These are phyloP conservation scores for Chenopodium suecicum DNA, from an alignment of 148 eudicot species.

Conservation along the genomic window DNA sequence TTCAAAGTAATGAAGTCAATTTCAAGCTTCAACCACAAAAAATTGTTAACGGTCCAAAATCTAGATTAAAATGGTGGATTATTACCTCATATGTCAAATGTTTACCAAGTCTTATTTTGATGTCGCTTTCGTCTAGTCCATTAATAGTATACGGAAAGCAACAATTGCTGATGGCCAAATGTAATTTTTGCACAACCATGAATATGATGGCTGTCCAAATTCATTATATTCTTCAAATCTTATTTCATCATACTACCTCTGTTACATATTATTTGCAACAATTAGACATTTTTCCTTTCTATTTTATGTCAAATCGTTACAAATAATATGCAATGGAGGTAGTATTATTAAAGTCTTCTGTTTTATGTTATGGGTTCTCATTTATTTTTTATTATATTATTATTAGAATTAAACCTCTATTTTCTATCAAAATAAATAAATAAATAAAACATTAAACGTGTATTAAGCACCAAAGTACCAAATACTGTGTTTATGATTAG, in stretches of 20 bases:
- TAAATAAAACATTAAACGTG: too few species aligned
- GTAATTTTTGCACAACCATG: not conserved
- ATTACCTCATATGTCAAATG: constrained; percentile 16
- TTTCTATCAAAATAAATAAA: too few species aligned
- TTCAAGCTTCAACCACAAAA: constrained; percentile 1
- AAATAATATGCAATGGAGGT: too few species aligned
- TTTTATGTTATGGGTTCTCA: not conserved
- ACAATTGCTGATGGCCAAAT: not conserved
- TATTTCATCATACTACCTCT: not conserved
- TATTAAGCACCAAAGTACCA: too few species aligned
- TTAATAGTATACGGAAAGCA: not conserved
- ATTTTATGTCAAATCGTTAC: too few species aligned
- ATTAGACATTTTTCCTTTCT: too few species aligned
- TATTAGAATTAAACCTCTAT: too few species aligned
- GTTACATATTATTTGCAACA: too few species aligned
- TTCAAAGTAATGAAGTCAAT: constrained; percentile 9
- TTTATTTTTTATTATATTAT: not conserved
- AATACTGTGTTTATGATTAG: too few species aligned
- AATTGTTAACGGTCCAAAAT: constrained; percentile 1
- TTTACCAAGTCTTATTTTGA: constrained; percentile 32
- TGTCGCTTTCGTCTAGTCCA: constrained; percentile 19
- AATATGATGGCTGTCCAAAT: not conserved
- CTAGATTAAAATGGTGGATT: constrained; percentile 5
- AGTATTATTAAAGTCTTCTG: not conserved
- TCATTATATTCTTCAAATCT: not conserved